Evolutionary conservation across 1,139 yeast species (phyloP), one percentile per base, ranked within the genome.

Genomic region (Magnusiomyces suaveolens): DNA sequence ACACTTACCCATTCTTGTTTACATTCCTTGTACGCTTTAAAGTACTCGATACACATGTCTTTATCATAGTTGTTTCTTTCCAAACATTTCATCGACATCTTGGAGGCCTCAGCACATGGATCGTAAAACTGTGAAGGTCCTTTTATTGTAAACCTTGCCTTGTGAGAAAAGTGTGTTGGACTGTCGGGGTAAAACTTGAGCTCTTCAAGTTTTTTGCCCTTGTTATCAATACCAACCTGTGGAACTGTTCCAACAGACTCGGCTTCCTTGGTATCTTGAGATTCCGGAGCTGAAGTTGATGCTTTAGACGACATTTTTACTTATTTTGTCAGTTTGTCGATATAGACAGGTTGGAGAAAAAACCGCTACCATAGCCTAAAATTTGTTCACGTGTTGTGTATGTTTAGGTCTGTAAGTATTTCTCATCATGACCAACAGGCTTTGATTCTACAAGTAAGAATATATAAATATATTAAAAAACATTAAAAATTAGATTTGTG

Each of bases 1-100:
- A 10, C 3, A 46, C 51, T 38, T 38, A 73, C 66, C 83, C 96
- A 90, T 63, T 85, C 95, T 65, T 82, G 82, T 64, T 85, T 83
- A 70, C 98, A 92, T 65, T 92, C 97, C 59, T 89, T 77, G 66
- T 90, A 92, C 0, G 97, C 96, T 62, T 84, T 89, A 66, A 90
- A 92, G 65, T 87, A 90, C 59, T 87, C 95, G 60, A 78, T 80
- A 68, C 98, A 92, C 57, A 80, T 80, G 29, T 80, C 78, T 60
- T 83, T 80, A 60, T 87, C 92, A 63, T 84, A 90, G 64, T 85
- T 80, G 64, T 88, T 80, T 58, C 83, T 70, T 59, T 82, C 87
- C 66, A 92, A 74, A 63, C 98, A 92, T 60, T 79, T 80, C 63
- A 89, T 74, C 39, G 96, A 86, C 78, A 95, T 92, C 66, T 82